Percentiles rank a stretch among this genome's conserved stretches.
Conservation (phyloP, 116 monocot species). For the Cymodocea nodosa region DNA sequence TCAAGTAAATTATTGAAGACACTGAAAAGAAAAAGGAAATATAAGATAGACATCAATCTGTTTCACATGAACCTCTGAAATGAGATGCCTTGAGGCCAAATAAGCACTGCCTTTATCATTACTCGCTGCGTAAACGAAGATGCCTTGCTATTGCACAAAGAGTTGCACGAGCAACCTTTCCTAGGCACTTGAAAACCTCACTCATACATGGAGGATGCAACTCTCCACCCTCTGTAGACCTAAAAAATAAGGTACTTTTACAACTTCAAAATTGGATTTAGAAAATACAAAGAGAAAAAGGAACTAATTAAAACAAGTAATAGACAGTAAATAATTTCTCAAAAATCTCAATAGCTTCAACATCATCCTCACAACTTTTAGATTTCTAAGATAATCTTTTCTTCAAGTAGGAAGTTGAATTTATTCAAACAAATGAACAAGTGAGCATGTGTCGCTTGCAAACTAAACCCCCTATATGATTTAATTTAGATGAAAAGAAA, state of each 20-base stretch:
- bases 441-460: too few species aligned
- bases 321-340: neutral
- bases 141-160: slow-evolving; percentile 72
- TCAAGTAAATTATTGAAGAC: slow-evolving; percentile 89
- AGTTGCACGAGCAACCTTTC: slow-evolving; percentile 67
- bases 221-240: slow-evolving; percentile 72
- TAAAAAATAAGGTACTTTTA: slow-evolving; percentile 8
- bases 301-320: neutral
- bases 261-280: neutral
- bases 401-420: too few species aligned
- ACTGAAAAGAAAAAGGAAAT: slow-evolving; percentile 32
- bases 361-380: too few species aligned
- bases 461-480: too few species aligned
- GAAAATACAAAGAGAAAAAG: neutral
- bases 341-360: neutral
- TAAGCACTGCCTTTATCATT: slow-evolving; percentile 18
- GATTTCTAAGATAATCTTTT: too few species aligned
- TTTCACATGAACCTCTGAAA: neutral
- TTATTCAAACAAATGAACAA: too few species aligned
- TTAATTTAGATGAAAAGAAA: too few species aligned
- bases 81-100: slow-evolving; percentile 3
- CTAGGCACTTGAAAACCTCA: slow-evolving; percentile 79
- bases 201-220: slow-evolving; percentile 70
- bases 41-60: neutral
- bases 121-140: slow-evolving; percentile 85